phyloP scores from a whole-genome alignment of 306 rosid species.

The Oemleria cerasiformis region DNA sequence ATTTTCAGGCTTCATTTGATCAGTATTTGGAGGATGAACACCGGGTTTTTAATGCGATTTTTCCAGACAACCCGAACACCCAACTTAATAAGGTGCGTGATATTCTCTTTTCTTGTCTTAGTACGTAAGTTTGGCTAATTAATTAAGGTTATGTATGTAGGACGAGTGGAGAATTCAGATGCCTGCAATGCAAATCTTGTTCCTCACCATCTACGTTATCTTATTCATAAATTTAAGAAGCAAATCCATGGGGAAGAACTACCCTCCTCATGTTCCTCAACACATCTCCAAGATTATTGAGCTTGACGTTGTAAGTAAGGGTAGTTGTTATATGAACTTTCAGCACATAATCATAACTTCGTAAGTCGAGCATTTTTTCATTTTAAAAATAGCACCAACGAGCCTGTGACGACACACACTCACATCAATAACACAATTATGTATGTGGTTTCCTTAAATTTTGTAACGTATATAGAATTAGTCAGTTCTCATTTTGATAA shows the following conservation, averaged over 20 bases:
- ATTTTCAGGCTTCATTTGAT: conserved; percentile 51
- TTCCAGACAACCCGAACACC: conserved; percentile 21
- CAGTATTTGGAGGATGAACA: conserved; percentile 40
- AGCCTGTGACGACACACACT: too few species aligned
- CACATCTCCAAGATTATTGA: conserved; percentile 38
- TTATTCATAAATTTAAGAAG: conserved; percentile 30
- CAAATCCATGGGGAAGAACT: conserved; percentile 49
- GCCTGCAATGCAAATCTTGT: conserved; percentile 38
- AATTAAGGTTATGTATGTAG: conserved; percentile 23
- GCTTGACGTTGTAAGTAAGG: conserved; percentile 38
- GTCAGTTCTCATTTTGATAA: too few species aligned
- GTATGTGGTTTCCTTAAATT: too few species aligned
- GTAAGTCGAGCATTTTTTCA: too few species aligned
- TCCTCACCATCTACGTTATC: conserved; percentile 29
- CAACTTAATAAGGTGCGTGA: conserved; percentile 32
- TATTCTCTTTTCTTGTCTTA: background rate
- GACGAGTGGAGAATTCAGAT: conserved; percentile 47
- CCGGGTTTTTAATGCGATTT: conserved; percentile 32
- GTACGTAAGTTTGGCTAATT: background rate
- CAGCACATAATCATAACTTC: too few species aligned
- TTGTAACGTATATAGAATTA: too few species aligned
- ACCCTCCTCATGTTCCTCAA: conserved; percentile 46
- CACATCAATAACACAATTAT: too few species aligned
- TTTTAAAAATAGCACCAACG: too few species aligned
- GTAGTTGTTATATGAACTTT: too few species aligned